Evolutionary conservation across 2,329 filamentous ascomycete genomes (phyloP), one percentile per base, ranked within the genome.

Genomic region (Claviceps digitariae): DNA sequence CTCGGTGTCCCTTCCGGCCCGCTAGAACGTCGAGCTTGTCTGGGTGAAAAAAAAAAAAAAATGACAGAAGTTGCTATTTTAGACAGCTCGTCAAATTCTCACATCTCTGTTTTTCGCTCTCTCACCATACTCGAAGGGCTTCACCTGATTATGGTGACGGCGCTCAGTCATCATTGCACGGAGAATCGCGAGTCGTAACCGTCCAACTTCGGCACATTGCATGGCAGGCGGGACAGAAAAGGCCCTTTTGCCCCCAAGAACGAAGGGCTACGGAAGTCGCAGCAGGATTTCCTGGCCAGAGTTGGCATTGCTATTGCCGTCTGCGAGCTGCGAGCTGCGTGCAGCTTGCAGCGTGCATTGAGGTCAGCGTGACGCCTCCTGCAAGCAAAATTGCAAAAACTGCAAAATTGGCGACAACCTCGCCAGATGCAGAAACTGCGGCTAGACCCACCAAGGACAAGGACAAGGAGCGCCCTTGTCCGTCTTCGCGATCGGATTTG

Each of bases 401-500:
- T 40, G 38, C 17, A 45, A 29, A 29, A 25, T 25, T 44, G 41
- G 41, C 21, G 41, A 40, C 36, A 21, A 38, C 15, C 36, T n/a
- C 15, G 36, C 15, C 36, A 8, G 23, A 12, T 27, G 20, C 20
- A 25, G 17, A 31, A 43, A 49, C 6, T 43, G 36, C 36, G 36
- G 15, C 8, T 20, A 38, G 48, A 40, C 36, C 48, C 21, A 10
- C 40, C 2, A n/a, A 34, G 31, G 10, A 34, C 31, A 29, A 29
- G 27, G 27, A n/a, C 9, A 34, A 9, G 31, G 8, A 2, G 4
- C 17, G 27, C 23, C 47, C 40, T 40, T n/a, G 40, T 50, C 38
- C 52, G 38, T 29, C 47, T 49, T 53, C 46, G 20, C 47, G 29
- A 53, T 50, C 29, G 52, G 38, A 50, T 17, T 53, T n/a, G 29